Evolutionary conservation across 371 early-diverging fungal species (phyloP).

Genomic region (Mucor racemosus): DNA sequence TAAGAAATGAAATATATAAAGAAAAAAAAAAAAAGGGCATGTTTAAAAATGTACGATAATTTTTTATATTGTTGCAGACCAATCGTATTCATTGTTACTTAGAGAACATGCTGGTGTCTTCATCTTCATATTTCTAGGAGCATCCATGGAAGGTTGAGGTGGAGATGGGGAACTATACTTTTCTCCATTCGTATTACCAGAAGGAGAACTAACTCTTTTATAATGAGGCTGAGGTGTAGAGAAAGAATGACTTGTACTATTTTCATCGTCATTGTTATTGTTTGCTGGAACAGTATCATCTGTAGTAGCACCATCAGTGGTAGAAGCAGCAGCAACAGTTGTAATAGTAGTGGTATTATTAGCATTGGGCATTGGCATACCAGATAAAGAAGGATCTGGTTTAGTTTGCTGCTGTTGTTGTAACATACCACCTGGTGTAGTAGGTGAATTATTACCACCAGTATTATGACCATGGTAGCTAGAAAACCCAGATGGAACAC

Average conservation of each 20-base stretch:
- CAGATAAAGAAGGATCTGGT: not conserved
- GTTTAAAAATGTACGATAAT: not conserved
- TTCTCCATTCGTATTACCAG: not conserved
- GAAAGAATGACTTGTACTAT: conserved; percentile 12
- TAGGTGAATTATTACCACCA: not conserved
- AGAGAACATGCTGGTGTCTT: not conserved
- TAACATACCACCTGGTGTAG: not conserved
- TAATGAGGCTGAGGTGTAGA: conserved; percentile 27
- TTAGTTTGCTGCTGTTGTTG: not conserved
- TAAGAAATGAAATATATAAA: not conserved
- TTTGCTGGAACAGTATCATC: not conserved
- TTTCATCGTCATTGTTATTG: conserved; percentile 5
- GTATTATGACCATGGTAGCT: not conserved
- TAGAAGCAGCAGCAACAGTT: not conserved
- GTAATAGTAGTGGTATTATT: not conserved
- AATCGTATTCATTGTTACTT: not conserved
- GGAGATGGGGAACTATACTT: conserved; percentile 15
- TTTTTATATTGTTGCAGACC: conserved; percentile 2
- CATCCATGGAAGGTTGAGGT: conserved; percentile 23
- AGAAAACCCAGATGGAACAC: not conserved
- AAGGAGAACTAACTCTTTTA: conserved; percentile 10
- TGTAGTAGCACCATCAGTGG: not conserved
- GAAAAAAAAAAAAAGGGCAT: not conserved
- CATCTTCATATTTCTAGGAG: not conserved
- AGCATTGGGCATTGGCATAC: not conserved